Evolutionary conservation across 2,329 filamentous ascomycete species (phyloP).

Genomic region (Fusarium incarnatum): DNA sequence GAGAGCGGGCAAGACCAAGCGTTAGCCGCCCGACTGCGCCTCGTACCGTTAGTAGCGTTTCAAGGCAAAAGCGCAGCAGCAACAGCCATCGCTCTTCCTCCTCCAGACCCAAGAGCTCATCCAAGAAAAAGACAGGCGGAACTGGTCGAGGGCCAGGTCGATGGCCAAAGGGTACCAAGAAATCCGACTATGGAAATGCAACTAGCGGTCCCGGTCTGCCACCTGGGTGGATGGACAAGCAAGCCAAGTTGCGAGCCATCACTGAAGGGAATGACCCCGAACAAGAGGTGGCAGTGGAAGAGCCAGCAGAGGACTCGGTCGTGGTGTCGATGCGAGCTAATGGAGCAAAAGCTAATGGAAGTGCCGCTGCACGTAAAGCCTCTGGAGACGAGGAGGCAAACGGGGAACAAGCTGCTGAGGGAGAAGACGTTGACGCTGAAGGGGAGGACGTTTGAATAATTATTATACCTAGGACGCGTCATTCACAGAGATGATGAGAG

Average conservation of each 20-base stretch:
- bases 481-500: background rate
- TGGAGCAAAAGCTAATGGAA: constrained; percentile 36
- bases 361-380: constrained; percentile 19
- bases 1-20: constrained; percentile 59
- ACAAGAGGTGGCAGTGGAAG: constrained; percentile 22
- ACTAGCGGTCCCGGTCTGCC: constrained; percentile 73
- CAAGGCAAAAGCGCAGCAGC: constrained; percentile 56
- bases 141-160: constrained; percentile 73
- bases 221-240: constrained; percentile 63
- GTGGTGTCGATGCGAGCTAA: constrained; percentile 46
- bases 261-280: constrained; percentile 32
- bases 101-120: constrained; percentile 49
- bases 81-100: constrained; percentile 47
- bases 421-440: constrained; percentile 51
- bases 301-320: constrained; percentile 51
- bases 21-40: constrained; percentile 54
- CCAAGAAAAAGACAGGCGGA: constrained; percentile 67
- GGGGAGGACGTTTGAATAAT: constrained; percentile 50
- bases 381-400: constrained; percentile 23
- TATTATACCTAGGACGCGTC: constrained; percentile 12
- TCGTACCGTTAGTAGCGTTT: constrained; percentile 51
- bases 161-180: constrained; percentile 76
- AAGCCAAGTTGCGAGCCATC: constrained; percentile 30
- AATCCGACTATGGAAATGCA: constrained; percentile 74
- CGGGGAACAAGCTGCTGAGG: constrained; percentile 27